These are phyloP conservation scores for Phytophthora nicotianae DNA, from an alignment of 352 stramenopile genomes.

Conservation along the genomic window DNA sequence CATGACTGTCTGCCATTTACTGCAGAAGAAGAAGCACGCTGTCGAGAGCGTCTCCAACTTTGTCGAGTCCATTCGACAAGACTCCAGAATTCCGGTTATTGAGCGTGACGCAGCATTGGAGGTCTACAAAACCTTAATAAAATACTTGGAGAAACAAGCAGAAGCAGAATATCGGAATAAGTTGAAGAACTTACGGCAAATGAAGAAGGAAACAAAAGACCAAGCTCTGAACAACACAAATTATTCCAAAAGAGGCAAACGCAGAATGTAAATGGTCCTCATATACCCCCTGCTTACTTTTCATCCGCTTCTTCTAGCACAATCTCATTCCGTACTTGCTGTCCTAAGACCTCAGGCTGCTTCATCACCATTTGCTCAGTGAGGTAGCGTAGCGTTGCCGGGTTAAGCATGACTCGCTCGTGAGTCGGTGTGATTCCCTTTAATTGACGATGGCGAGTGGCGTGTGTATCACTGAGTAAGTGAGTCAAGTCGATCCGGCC, in stretches of 20 bases:
- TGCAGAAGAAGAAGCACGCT: slow-evolving; percentile 63
- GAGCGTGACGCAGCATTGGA: slow-evolving; percentile 21
- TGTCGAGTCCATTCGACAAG: slow-evolving; percentile 22
- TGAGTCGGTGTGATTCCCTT: slow-evolving; percentile 33
- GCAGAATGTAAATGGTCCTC: neutral
- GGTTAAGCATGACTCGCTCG: slow-evolving; percentile 59
- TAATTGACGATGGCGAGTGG: slow-evolving; percentile 43
- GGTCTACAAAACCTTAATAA: slow-evolving; percentile 36
- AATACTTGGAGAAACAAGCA: slow-evolving; percentile 50
- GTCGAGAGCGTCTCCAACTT: slow-evolving; percentile 44
- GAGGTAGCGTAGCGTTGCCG: slow-evolving; percentile 59
- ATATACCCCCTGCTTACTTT: slow-evolving; percentile 33
- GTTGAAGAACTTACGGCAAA: slow-evolving; percentile 39
- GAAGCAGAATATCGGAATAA: slow-evolving; percentile 67
- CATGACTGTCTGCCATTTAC: slow-evolving; percentile 1
- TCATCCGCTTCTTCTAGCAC: slow-evolving; percentile 45
- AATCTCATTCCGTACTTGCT: slow-evolving; percentile 35
- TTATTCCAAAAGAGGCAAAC: slow-evolving; percentile 7
- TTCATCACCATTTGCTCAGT: slow-evolving; percentile 60
- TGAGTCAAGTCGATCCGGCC: slow-evolving; percentile 54
- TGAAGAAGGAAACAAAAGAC: slow-evolving; percentile 30
- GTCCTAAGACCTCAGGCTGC: slow-evolving; percentile 29
- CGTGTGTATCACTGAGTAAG: slow-evolving; percentile 54
- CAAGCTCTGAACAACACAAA: neutral
- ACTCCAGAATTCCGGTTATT: neutral